Conservation (phyloP, 306 rosid genomes). For the Cucumis hystrix region DNA sequence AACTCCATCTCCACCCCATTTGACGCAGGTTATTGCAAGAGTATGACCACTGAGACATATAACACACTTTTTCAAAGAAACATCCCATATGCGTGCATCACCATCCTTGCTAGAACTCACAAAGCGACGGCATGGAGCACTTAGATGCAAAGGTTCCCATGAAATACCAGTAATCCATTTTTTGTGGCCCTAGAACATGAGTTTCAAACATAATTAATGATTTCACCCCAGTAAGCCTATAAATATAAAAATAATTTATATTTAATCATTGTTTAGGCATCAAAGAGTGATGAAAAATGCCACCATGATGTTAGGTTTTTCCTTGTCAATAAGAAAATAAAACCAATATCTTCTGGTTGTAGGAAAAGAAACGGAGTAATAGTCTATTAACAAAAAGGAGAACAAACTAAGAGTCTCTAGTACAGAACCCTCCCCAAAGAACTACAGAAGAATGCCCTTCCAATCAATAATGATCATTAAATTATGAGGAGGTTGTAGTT, state of each 20-base stretch:
- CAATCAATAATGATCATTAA: background rate
- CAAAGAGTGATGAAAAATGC: background rate
- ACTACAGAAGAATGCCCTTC: background rate
- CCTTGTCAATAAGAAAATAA: background rate
- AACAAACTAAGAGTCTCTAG: background rate
- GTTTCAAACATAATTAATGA: background rate
- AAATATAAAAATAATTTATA: background rate
- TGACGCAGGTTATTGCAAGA: constrained; percentile 79
- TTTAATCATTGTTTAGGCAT: background rate
- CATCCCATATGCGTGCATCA: constrained; percentile 94
- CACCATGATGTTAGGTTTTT: background rate
- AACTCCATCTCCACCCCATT: constrained; percentile 98
- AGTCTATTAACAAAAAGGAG: background rate
- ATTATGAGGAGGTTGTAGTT: background rate
- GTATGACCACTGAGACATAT: constrained; percentile 75
- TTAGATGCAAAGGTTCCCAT: constrained; percentile 94
- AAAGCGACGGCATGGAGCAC: constrained; percentile 79
- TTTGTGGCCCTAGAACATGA: constrained; percentile 61
- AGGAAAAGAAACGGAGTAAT: background rate
- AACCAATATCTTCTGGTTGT: background rate
- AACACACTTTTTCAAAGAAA: constrained; percentile 46
- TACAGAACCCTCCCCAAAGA: background rate
- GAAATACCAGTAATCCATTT: constrained; percentile 91
- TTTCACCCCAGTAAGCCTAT: background rate
- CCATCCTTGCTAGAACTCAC: constrained; percentile 98